Base-by-base conservation (phyloP, 2,329 filamentous ascomycete genomes). In the Cladosporium sp. region DNA sequence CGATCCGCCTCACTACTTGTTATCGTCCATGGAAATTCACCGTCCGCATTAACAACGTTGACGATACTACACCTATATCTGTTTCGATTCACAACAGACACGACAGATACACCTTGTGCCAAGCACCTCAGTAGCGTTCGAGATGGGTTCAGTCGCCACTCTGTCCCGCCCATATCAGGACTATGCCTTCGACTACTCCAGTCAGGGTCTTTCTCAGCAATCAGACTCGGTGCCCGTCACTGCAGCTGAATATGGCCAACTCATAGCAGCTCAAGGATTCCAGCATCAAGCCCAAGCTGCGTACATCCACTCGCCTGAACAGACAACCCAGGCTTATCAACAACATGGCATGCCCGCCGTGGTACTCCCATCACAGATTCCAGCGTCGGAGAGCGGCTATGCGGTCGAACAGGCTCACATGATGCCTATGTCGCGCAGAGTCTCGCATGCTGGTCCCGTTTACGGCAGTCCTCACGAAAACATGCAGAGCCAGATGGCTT, bases 151-250 rank as follows among this genome's bases (percentile, higher is more conserved):
- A 55, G 61, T 63, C 75, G 80, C 80, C 80, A 81, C 76, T 75
- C 80, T 83, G 80, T 80, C 80, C 79, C 79, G 74, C 71, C 73
- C 80, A 66, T 77, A 79, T 76, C 77, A 80, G 77, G 79, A 79
- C 73, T 79, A 77, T 72, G 77, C 76, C 75, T 80, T 81, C 77
- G 78, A 80, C 76, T 81, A 81, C 77, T 72, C 69, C 70, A 76
- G 78, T 72, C 76, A 76, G 77, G 78, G 76, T 72, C 76, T 80
- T 72, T 72, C 78, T 73, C 77, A 77, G 74, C 76, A 78, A 72
- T 71, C 77, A n/a, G 65, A 66, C 40, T 44, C 67, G 33, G 62
- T 57, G 37, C 63, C 67, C 33, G 68, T 65, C 26, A 68, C 66
- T 23, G 67, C 65, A 61, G 62, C 65, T 64, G 69, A 67, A 50